Conservation (phyloP, 805 yeast species). For the Saccharomycopsis amapae region DNA sequence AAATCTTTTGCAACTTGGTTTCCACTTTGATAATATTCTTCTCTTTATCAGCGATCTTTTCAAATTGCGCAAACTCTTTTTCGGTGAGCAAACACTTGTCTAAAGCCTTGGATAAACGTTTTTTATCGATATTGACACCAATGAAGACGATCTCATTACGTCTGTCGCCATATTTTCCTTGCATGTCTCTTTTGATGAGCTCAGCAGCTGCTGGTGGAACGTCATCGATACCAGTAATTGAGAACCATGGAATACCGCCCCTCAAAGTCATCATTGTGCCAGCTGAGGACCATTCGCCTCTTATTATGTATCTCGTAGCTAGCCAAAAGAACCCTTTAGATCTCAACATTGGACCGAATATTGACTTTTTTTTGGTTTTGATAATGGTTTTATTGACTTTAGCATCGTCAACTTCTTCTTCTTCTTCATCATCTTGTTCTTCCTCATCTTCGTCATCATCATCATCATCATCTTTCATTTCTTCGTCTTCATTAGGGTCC, state of each 20-base stretch:
- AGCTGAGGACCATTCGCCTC: conserved; percentile 27
- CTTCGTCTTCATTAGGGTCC: conserved; percentile 20
- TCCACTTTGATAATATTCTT: conserved; percentile 30
- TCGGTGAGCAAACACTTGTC: conserved; percentile 36
- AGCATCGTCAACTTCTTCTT: conserved; percentile 1
- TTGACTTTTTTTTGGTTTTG: conserved; percentile 31
- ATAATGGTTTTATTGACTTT: conserved; percentile 24
- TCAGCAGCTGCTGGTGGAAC: conserved; percentile 28
- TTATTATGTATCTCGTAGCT: conserved; percentile 32
- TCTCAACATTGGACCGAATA: conserved; percentile 33
- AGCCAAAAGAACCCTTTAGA: conserved; percentile 42
- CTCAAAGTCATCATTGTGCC: conserved; percentile 5
- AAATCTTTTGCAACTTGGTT: conserved; percentile 27
- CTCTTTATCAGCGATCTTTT: conserved; percentile 27
- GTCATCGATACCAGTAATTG: background rate
- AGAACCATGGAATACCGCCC: conserved; percentile 16
- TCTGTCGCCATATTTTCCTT: conserved; percentile 34
- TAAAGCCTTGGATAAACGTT: conserved; percentile 27
- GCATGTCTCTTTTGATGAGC: conserved; percentile 34
- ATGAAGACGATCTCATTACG: conserved; percentile 41
- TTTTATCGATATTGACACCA: conserved; percentile 32
- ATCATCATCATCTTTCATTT: conserved; percentile 17
- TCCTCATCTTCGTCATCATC: conserved; percentile 6
- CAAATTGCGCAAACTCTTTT: conserved; percentile 29
- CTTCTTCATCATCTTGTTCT: conserved; percentile 7